phyloP scores from a whole-genome alignment of 192 early-diverging fungal species.

The Entomortierella parvispora region DNA sequence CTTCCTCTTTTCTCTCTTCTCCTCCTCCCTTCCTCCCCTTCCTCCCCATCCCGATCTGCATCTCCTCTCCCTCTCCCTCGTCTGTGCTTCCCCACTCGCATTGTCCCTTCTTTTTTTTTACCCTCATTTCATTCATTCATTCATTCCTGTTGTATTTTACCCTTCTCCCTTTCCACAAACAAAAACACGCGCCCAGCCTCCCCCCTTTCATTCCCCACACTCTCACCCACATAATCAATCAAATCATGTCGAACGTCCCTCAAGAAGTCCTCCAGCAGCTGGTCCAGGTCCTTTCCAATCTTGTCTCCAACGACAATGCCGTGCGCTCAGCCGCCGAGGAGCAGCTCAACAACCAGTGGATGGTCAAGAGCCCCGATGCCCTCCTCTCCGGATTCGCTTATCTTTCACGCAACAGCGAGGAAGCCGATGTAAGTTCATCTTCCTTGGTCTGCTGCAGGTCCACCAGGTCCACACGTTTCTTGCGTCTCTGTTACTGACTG shows the following conservation, averaged over 20 bases:
- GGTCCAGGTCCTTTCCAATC: slow-evolving; percentile 60
- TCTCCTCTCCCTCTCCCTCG: neutral
- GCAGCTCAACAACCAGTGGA: slow-evolving; percentile 70
- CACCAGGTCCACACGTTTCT: neutral
- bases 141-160: neutral
- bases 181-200: no score
- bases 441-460: neutral
- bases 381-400: slow-evolving; percentile 64
- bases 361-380: slow-evolving; percentile 64
- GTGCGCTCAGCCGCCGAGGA: slow-evolving; percentile 64
- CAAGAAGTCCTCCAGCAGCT: slow-evolving; percentile 63
- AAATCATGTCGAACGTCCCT: slow-evolving; percentile 47
- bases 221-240: slow-evolving; percentile 1
- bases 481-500: neutral
- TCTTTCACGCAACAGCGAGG: slow-evolving; percentile 57
- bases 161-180: neutral
- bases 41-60: neutral
- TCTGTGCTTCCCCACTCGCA: neutral
- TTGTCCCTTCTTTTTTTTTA: slow-evolving; percentile 11
- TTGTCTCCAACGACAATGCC: slow-evolving; percentile 64
- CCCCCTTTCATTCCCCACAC: neutral
- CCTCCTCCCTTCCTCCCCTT: neutral
- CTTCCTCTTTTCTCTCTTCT: neutral
- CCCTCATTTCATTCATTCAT: neutral
- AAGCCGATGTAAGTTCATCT: slow-evolving; percentile 40